Conservation (phyloP, 2,329 filamentous ascomycete species). For the Sporothrix euskadiensis region DNA sequence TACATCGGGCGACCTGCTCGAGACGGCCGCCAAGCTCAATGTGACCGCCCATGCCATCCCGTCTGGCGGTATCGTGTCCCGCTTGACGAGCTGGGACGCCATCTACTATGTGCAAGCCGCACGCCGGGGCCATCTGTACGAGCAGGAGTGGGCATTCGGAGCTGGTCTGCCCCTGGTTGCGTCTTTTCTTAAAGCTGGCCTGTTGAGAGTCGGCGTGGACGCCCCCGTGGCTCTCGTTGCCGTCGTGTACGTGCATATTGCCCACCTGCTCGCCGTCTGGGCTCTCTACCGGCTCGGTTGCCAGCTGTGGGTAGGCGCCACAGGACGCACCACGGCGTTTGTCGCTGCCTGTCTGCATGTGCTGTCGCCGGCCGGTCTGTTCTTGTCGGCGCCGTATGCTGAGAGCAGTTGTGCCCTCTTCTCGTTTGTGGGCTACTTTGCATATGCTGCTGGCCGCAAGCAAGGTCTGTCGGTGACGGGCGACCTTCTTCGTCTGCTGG, state of each 20-base stretch:
- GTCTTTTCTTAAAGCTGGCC: conserved; percentile 38
- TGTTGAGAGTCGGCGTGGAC: neutral
- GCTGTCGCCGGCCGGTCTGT: conserved; percentile 83
- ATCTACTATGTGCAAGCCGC: conserved; percentile 71
- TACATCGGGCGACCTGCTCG: conserved; percentile 61
- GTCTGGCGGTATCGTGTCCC: conserved; percentile 46
- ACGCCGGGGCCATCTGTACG: conserved; percentile 65
- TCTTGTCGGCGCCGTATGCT: conserved; percentile 82
- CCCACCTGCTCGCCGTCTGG: conserved; percentile 71
- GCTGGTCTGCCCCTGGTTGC: conserved; percentile 49
- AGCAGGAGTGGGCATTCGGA: conserved; percentile 86
- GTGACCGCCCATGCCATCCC: conserved; percentile 28
- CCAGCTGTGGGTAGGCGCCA: conserved; percentile 28
- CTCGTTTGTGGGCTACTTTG: conserved; percentile 70
- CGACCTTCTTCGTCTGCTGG: conserved; percentile 57
- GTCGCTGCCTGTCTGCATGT: conserved; percentile 73
- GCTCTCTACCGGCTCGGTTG: conserved; percentile 32
- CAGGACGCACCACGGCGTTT: conserved; percentile 50
- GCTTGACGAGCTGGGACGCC: conserved; percentile 76
- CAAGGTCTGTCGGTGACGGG: conserved; percentile 35
- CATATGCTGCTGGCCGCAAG: conserved; percentile 55
- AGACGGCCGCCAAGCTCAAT: conserved; percentile 38
- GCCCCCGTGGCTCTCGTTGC: conserved; percentile 50
- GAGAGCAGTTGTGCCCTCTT: conserved; percentile 79
- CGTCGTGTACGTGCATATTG: conserved; percentile 67